These are phyloP conservation scores for Fraxinus angustifolia DNA, from an alignment of 305 asterid genomes.

Conservation along the genomic window DNA sequence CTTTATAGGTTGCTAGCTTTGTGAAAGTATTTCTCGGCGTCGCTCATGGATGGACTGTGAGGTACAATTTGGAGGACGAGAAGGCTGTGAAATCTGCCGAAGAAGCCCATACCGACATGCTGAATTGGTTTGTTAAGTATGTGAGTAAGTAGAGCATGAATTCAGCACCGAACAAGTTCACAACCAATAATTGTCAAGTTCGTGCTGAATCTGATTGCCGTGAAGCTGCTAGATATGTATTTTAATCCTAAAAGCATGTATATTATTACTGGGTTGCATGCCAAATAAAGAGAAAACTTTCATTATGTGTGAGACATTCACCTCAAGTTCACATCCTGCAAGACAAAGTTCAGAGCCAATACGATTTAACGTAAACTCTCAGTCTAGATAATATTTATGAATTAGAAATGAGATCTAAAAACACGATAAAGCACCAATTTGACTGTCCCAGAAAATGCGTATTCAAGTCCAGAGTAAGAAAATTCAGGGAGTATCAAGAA, in stretches of 20 bases:
- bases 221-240: neutral
- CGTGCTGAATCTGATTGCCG: neutral
- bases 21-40: slow-evolving; percentile 46
- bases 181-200: neutral
- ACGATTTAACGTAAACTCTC: neutral
- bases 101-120: slow-evolving; percentile 48
- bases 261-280: neutral
- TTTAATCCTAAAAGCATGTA: neutral
- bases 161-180: neutral
- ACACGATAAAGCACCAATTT: neutral
- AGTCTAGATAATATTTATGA: neutral
- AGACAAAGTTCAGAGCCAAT: neutral
- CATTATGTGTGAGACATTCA: neutral
- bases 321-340: neutral
- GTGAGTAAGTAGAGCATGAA: slow-evolving; percentile 27
- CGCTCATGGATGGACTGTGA: slow-evolving; percentile 49
- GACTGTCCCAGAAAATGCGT: neutral
- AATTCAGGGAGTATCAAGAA: neutral
- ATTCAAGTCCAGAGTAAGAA: neutral
- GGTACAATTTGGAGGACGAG: slow-evolving; percentile 41
- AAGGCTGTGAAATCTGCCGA: slow-evolving; percentile 46
- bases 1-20: slow-evolving; percentile 34
- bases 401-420: neutral
- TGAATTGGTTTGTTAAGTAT: slow-evolving; percentile 40
- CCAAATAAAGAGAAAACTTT: neutral